These are phyloP conservation scores for Quillaja saponaria DNA, from an alignment of 306 rosid species.

Conservation along the genomic window DNA sequence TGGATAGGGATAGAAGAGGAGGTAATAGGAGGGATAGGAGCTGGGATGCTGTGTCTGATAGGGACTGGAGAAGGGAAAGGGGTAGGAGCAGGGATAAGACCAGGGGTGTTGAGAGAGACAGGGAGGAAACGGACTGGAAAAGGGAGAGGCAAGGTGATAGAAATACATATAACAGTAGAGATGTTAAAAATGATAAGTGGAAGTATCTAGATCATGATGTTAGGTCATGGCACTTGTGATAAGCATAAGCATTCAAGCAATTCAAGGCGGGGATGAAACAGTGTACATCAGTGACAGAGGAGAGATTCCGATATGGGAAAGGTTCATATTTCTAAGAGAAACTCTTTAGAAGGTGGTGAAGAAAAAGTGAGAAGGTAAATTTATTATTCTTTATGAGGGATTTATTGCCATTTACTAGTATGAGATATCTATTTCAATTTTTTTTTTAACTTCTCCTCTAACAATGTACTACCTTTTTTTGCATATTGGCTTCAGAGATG, in stretches of 20 bases:
- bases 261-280: conserved; percentile 53
- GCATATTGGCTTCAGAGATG: conserved; percentile 48
- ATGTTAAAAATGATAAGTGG: conserved; percentile 41
- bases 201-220: conserved; percentile 47
- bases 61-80: conserved; percentile 30
- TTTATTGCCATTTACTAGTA: background rate
- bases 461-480: background rate
- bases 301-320: conserved; percentile 34
- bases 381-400: conserved; percentile 1
- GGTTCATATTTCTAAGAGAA: conserved; percentile 33
- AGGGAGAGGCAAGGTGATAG: conserved; percentile 59
- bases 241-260: conserved; percentile 45
- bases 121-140: conserved; percentile 47
- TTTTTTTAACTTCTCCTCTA: background rate
- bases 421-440: background rate
- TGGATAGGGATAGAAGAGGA: conserved; percentile 47
- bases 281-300: conserved; percentile 41
- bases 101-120: conserved; percentile 40
- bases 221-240: conserved; percentile 44
- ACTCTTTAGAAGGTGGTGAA: conserved; percentile 34
- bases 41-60: conserved; percentile 40
- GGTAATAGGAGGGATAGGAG: conserved; percentile 51
- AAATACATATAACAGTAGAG: conserved; percentile 40
- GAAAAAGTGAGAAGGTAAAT: conserved; percentile 49
- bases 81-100: conserved; percentile 31